Base-by-base conservation (phyloP, 192 early-diverging fungal species). In the Dispira simplex region DNA sequence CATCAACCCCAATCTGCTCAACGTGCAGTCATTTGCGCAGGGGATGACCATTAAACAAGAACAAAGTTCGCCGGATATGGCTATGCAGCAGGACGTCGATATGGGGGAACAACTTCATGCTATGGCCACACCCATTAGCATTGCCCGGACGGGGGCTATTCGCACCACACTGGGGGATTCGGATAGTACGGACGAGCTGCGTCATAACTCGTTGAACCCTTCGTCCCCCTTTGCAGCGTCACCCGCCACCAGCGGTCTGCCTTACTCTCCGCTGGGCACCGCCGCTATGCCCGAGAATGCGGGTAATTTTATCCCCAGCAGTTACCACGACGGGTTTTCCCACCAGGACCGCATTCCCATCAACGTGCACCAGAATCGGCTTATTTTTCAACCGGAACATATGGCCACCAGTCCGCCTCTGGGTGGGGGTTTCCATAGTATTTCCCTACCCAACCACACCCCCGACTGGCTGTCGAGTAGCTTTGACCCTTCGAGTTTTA, bases 401-500 rank as follows among this genome's bases (percentile, higher is more conserved):
- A 18, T 54, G 55, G 64, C 66, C 21, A 63, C 28, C 23, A 72
- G 70, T 53, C 77, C 75, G 28, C 44, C 20, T 10, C 32, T 46
- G 13, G 48, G 55, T 13, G n/a, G n/a, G n/a, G 64, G 51, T 39
- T 81, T 77, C 69, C 79, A 81, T 63, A 81, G 79, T 69, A 81
- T 81, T 77, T 81, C 79, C 54, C 75, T 81, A 69, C 79, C 79
- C 0, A 70, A 65, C 8, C 72, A 77, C 65, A 45, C 64, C n/a
- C 68, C 67, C 18, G 76, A 78, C 56, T 77, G 77, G 77, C 73
- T 81, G 43, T 56, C 72, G 0, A 64, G 57, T 49, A 65, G 69
- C 49, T 64, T 64, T 63, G 70, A 70, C 63, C 62, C 67, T 8
- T 69, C 70, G 54, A 68, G 68, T 64, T 71, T 77, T 64, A 72